Evolutionary conservation across 176 grass and related monocot genomes (phyloP), one percentile per base, ranked within the genome.

Genomic region (Stipa capillata): DNA sequence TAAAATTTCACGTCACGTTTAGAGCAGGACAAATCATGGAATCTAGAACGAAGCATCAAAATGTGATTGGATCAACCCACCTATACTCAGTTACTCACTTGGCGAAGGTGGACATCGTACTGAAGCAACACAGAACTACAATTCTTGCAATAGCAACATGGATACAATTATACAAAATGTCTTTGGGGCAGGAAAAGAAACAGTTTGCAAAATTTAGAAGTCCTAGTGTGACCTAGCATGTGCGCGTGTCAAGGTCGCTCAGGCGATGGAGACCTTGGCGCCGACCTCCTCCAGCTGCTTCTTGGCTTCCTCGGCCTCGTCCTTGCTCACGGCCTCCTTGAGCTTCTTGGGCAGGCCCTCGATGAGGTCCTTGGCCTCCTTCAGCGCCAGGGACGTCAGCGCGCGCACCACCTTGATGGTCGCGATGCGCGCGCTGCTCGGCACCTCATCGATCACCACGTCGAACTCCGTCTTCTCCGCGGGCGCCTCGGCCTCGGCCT

Each of bases 311-410:
- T 91, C 89, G 17, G 89, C 85, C 57, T 91, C 89, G 57, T 91
- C 85, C 86, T 88, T 88, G 45, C 40, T 36, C 32, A 88, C 77
- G 44, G 64, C 85, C 82, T 91, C 89, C 82, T 88, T 91, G 55
- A 85, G 72, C 82, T 88, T 91, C 89, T 92, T 92, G 25, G 90
- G 90, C 51, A 92, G 81, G 10, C 83, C 86, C 66, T 92, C 82
- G 43, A 92, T 92, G 64, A 91, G 80, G 74, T 88, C 85, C 78
- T 91, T 91, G 4, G 89, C 85, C 33, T 91, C 89, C 83, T 91
- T 91, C 24, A 88, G 82, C 59, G 89, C 85, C 57, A 91, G 57
- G 65, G 40, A 85, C 6, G 85, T 91, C 33, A 88, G 66, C 34
- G 58, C 65, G 43, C 65, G 41, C 74, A 87, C 85, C 45, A 85